Conservation (phyloP, 257 asterid species). For the Solanum chmielewskii region DNA sequence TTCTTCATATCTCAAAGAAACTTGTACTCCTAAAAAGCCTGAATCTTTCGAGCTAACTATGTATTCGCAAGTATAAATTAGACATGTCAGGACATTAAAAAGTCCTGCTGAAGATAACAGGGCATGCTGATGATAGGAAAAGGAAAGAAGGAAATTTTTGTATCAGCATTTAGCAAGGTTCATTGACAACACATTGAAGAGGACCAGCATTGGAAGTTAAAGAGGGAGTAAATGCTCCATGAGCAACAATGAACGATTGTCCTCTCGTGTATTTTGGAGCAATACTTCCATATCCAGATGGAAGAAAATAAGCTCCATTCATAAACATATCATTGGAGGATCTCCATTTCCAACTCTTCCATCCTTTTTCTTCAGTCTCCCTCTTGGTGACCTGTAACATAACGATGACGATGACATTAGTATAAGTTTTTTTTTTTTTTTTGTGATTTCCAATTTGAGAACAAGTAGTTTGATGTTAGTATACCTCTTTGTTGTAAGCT, state of each 20-base stretch:
- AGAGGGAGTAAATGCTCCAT: conserved; percentile 51
- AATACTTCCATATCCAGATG: conserved; percentile 57
- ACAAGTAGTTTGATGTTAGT: not conserved
- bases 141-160: not conserved
- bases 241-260: conserved; percentile 53
- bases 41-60: not conserved
- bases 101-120: not conserved
- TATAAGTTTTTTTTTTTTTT: not conserved
- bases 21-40: not conserved
- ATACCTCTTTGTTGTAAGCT: not conserved
- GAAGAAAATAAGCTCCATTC: conserved; percentile 71
- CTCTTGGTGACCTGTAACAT: conserved; percentile 50
- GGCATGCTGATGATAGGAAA: not conserved
- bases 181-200: conserved; percentile 22
- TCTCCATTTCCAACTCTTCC: conserved; percentile 81
- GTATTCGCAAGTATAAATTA: not conserved
- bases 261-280: conserved; percentile 35
- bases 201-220: conserved; percentile 63
- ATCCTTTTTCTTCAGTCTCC: conserved; percentile 31
- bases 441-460: not conserved
- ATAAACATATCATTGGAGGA: conserved; percentile 51
- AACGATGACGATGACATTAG: not conserved
- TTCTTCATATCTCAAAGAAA: not conserved
- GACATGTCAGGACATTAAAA: not conserved
- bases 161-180: conserved; percentile 16